Evolutionary conservation across 169 alveolate genomes (phyloP).

Genomic region (Eimeria necatrix): DNA sequence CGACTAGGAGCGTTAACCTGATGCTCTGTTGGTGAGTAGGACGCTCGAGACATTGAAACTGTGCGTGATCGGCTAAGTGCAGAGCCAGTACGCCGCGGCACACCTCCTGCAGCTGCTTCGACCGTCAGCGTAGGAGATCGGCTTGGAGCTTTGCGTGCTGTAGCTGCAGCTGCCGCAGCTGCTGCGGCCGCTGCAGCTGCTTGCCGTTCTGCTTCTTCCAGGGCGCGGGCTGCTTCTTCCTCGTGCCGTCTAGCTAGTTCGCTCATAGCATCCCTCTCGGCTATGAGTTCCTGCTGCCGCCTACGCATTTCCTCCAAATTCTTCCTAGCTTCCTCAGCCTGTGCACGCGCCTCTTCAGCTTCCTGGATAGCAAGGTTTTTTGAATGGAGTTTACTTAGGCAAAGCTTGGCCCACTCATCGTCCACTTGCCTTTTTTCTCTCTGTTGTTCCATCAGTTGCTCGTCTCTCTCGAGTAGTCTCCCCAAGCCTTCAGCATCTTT

Average conservation of each 20-base stretch:
- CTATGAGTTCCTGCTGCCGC: conserved; percentile 48
- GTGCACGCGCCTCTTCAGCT: conserved; percentile 16
- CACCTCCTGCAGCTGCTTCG: conserved; percentile 55
- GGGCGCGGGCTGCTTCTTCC: conserved; percentile 46
- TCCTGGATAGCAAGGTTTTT: conserved; percentile 61
- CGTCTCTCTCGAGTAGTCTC: not conserved
- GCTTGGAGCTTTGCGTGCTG: conserved; percentile 43
- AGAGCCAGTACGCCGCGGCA: conserved; percentile 46
- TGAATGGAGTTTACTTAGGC: conserved; percentile 65
- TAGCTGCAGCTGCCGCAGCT: conserved; percentile 60
- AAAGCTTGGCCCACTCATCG: conserved; percentile 72
- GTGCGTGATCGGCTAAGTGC: conserved; percentile 67
- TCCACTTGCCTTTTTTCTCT: conserved; percentile 56
- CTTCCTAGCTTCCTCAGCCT: conserved; percentile 57
- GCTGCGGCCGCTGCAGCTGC: conserved; percentile 48
- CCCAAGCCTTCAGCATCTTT: conserved; percentile 14
- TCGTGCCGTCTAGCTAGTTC: conserved; percentile 65
- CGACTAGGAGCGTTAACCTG: not conserved
- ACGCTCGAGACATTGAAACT: conserved; percentile 42
- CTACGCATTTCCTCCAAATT: conserved; percentile 52
- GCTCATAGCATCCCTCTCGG: conserved; percentile 59
- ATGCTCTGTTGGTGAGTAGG: not conserved
- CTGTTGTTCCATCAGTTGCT: conserved; percentile 45
- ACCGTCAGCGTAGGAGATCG: conserved; percentile 65
- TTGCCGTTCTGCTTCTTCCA: conserved; percentile 60